Evolutionary conservation across 2,329 filamentous ascomycete species (phyloP).

Genomic region (Fusarium algeriense): DNA sequence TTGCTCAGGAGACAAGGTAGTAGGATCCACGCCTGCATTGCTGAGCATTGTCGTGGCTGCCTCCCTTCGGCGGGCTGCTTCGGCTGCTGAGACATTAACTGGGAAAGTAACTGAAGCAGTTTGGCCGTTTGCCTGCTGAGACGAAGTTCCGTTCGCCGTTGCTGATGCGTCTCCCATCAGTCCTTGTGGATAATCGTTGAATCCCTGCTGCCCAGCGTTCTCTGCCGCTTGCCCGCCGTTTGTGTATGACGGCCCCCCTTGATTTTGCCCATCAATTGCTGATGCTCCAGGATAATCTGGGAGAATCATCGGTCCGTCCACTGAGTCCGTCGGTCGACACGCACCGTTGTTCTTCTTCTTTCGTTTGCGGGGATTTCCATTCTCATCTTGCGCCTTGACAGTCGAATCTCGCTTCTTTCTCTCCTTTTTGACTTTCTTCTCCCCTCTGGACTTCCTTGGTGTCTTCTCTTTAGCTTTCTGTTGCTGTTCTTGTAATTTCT

Average conservation of each 20-base stretch:
- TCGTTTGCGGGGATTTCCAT: slow-evolving; percentile 46
- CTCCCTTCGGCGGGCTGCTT: slow-evolving; percentile 63
- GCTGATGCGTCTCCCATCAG: slow-evolving; percentile 21
- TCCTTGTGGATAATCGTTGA: slow-evolving; percentile 34
- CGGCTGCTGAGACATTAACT: slow-evolving; percentile 57
- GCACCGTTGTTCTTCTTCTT: slow-evolving; percentile 46
- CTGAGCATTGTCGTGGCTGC: slow-evolving; percentile 62
- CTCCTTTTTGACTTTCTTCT: slow-evolving; percentile 47
- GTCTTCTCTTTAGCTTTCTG: slow-evolving; percentile 45
- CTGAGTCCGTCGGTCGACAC: slow-evolving; percentile 26
- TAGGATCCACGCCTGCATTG: slow-evolving; percentile 63
- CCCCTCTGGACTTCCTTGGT: slow-evolving; percentile 47
- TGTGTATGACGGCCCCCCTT: slow-evolving; percentile 15
- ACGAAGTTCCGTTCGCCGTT: slow-evolving; percentile 20
- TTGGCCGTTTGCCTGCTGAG: slow-evolving; percentile 20
- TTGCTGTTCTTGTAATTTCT: slow-evolving; percentile 44
- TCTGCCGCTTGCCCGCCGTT: slow-evolving; percentile 13
- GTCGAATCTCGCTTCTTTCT: slow-evolving; percentile 40
- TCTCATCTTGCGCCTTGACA: slow-evolving; percentile 42
- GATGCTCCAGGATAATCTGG: slow-evolving; percentile 26
- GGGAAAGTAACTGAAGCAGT: slow-evolving; percentile 38
- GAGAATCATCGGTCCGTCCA: slow-evolving; percentile 24
- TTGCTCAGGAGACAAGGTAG: slow-evolving; percentile 65
- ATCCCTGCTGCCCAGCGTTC: slow-evolving; percentile 11
- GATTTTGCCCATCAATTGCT: slow-evolving; percentile 16